Conservation (phyloP, 192 early-diverging fungal species). For the Coemansia sp. region DNA sequence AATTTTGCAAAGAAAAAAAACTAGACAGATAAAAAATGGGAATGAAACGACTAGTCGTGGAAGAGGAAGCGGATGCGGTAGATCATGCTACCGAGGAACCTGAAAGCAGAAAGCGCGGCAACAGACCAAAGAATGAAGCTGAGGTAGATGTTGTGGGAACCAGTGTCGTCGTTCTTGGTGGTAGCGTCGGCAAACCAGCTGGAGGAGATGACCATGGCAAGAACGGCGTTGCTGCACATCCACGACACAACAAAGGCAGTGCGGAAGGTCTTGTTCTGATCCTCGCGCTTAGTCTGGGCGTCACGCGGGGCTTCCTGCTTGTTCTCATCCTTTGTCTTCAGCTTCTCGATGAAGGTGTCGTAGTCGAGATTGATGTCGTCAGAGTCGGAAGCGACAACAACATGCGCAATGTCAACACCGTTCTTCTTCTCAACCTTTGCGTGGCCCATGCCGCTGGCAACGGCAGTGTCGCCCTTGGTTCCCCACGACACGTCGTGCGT, state of each 20-base stretch:
- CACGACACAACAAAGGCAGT: constrained; percentile 80
- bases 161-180: constrained; percentile 30
- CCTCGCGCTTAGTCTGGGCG: constrained; percentile 83
- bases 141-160: constrained; percentile 73
- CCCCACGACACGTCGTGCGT: constrained; percentile 97
- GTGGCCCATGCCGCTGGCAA: constrained; percentile 69
- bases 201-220: constrained; percentile 73
- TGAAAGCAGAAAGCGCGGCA: constrained; percentile 65
- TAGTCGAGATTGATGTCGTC: constrained; percentile 84
- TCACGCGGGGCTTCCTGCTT: constrained; percentile 54
- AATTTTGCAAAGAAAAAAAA: not conserved
- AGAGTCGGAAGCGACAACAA: constrained; percentile 73
- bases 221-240: constrained; percentile 81
- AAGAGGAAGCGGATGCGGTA: constrained; percentile 68
- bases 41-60: constrained; percentile 23
- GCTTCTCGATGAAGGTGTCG: constrained; percentile 69
- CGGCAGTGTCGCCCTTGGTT: constrained; percentile 85
- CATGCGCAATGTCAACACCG: constrained; percentile 68
- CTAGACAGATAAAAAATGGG: not conserved
- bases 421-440: constrained; percentile 74
- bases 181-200: constrained; percentile 47
- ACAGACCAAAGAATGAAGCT: constrained; percentile 89
- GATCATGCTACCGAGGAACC: constrained; percentile 72
- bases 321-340: constrained; percentile 57
- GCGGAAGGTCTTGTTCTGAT: constrained; percentile 87